These are phyloP conservation scores for Cetradonia linearis DNA, from an alignment of 495 filamentous ascomycete species.

Conservation along the genomic window DNA sequence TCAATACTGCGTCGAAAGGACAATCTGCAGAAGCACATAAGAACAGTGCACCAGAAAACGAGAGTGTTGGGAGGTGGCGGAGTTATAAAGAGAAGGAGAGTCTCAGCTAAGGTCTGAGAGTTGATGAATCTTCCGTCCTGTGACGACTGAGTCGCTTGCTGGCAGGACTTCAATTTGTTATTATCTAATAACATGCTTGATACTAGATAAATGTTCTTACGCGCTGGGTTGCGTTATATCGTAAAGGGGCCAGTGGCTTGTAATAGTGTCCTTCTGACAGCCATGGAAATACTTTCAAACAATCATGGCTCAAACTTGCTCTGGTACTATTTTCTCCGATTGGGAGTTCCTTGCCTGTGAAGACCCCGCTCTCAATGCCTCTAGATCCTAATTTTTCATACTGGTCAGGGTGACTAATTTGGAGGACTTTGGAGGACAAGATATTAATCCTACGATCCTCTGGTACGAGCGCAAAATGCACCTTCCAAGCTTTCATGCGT, in stretches of 20 bases:
- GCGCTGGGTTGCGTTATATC: not conserved
- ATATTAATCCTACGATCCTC: not conserved
- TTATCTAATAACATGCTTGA: not conserved
- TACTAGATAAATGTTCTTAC: not conserved
- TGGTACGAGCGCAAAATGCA: not conserved
- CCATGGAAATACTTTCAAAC: not conserved
- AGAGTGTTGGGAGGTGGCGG: too few relatives aligned
- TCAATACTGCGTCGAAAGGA: constrained; percentile 6
- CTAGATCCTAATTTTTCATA: not conserved
- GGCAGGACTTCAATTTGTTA: not conserved
- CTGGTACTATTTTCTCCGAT: not conserved
- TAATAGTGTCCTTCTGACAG: not conserved
- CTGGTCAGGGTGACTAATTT: not conserved
- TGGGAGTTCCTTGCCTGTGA: not conserved
- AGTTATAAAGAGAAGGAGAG: not conserved
- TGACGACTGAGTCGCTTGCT: not conserved
- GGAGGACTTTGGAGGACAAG: not conserved
- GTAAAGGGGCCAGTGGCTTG: not conserved
- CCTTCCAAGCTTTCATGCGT: not conserved
- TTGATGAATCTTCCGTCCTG: not conserved
- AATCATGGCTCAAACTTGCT: not conserved
- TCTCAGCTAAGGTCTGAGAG: not conserved
- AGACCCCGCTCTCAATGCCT: not conserved
- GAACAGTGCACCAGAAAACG: not conserved
- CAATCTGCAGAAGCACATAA: constrained; percentile 13